Evolutionary conservation across 2,329 filamentous ascomycete species (phyloP), one percentile per base, ranked within the genome.

Genomic region (Alternaria metachromatica): DNA sequence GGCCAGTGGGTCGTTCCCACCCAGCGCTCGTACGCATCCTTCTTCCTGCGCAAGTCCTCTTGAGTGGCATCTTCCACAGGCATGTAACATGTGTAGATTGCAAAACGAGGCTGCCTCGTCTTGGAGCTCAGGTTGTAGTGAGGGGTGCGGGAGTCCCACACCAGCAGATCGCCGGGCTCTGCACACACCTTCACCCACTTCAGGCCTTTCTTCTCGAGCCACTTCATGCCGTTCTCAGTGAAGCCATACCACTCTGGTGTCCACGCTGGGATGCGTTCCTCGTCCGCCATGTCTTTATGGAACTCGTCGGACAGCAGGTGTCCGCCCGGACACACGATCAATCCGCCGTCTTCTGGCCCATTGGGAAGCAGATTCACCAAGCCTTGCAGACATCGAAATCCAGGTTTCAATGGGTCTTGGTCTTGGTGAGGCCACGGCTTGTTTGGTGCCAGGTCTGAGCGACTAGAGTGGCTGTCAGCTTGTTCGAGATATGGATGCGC

Each of bases 361-460:
- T 77, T 78, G 3, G 74, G 77, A 4, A 76, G 63, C 7, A 84
- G 66, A 69, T 87, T 86, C 2, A 86, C 82, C 0, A 87, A 77
- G 5, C 85, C 85, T 63, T 87, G 85, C 3, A 85, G 76, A 65
- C 85, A 87, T 3, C 83, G 80, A 71, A 87, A 85, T 0, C 84
- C 85, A 12, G 77, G 78, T 80, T 80, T 67, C 7, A 50, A 50
- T 5, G 72, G 73, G 21, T 67, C 67, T 37, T 76, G 72, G 28
- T 75, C 73, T 49, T 72, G 67, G 53, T 83, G 81, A 25, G 76
- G 75, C 80, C 81, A 83, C 9, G 63, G 59, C 62, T 72, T 68
- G 26, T 72, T 70, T 21, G 64, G 62, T 5, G 77, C 54, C 26
- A 75, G 70, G 20, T 74, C 67, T 18, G 65, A 71, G 44, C 75